Conservation (phyloP, 768 basidiomycete species). For the Hydnomerulius pinastri region DNA sequence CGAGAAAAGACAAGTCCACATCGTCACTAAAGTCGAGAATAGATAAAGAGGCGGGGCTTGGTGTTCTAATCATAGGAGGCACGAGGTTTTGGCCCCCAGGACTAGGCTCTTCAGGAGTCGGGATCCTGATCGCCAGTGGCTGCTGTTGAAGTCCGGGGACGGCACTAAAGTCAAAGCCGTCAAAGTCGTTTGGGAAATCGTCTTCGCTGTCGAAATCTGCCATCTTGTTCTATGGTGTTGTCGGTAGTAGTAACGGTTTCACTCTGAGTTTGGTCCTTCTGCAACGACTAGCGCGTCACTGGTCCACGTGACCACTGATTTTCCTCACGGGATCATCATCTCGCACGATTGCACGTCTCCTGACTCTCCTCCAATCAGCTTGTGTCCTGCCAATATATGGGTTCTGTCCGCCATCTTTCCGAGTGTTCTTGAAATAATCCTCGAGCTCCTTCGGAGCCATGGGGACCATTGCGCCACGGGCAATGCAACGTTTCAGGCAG, state of each 20-base stretch:
- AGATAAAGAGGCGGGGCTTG: neutral
- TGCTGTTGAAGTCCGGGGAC: constrained; percentile 32
- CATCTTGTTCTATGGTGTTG: constrained; percentile 17
- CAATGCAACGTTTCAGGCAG: too few relatives aligned
- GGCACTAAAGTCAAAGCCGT: constrained; percentile 47
- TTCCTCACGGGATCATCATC: neutral
- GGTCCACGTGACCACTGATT: neutral
- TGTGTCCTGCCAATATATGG: too few relatives aligned
- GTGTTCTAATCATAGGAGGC: constrained; percentile 4
- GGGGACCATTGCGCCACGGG: too few relatives aligned
- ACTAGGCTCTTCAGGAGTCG: constrained; percentile 1
- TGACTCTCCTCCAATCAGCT: neutral
- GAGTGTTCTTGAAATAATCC: too few relatives aligned
- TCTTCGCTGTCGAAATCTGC: constrained; percentile 37
- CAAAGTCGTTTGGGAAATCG: constrained; percentile 60
- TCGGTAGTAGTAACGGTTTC: neutral
- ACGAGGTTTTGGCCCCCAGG: neutral
- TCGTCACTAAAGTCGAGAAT: constrained; percentile 11
- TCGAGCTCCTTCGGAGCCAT: too few relatives aligned
- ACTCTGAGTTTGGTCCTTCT: too few relatives aligned
- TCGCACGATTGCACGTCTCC: neutral
- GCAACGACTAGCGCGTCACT: neutral
- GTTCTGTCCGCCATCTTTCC: too few relatives aligned
- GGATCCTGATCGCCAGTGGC: constrained; percentile 1
- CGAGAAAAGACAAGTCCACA: constrained; percentile 29